These are phyloP conservation scores for Orychophragmus violaceus DNA, from an alignment of 345 rosid genomes.

Conservation along the genomic window DNA sequence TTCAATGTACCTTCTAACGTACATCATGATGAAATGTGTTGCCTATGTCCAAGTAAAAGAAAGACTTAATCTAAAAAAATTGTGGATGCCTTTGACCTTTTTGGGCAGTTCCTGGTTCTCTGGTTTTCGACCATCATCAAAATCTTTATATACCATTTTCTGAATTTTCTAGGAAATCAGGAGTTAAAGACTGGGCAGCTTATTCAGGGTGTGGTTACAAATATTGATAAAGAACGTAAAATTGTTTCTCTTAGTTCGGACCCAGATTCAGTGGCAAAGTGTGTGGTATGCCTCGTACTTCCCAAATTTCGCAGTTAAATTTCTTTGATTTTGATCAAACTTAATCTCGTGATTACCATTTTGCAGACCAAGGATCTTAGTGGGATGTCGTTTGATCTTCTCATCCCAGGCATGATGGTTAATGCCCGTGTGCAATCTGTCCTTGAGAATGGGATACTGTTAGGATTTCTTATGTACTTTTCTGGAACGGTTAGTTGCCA, in stretches of 20 bases:
- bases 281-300: conserved; percentile 48
- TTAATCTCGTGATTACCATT: conserved; percentile 14
- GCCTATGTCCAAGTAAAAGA: not conserved
- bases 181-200: conserved; percentile 54
- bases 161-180: conserved; percentile 33
- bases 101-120: conserved; percentile 1
- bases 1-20: not conserved
- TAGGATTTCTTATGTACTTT: conserved; percentile 82
- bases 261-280: conserved; percentile 61
- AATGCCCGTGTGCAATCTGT: conserved; percentile 78
- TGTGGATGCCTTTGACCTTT: conserved; percentile 5
- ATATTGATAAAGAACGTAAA: conserved; percentile 68
- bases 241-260: conserved; percentile 65
- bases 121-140: not conserved
- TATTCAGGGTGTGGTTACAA: conserved; percentile 71
- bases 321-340: not conserved
- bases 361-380: conserved; percentile 76
- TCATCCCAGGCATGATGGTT: conserved; percentile 94
- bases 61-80: not conserved
- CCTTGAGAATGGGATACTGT: conserved; percentile 84
- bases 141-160: not conserved
- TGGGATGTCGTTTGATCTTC: conserved; percentile 92
- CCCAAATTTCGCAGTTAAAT: not conserved
- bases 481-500: conserved; percentile 82
- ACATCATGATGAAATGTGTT: conserved; percentile 1